Percentiles rank a stretch among this genome's conserved stretches.
These are phyloP conservation scores for Ceratocystis albifundus DNA, from an alignment of 2,329 filamentous ascomycete species.

Conservation along the genomic window DNA sequence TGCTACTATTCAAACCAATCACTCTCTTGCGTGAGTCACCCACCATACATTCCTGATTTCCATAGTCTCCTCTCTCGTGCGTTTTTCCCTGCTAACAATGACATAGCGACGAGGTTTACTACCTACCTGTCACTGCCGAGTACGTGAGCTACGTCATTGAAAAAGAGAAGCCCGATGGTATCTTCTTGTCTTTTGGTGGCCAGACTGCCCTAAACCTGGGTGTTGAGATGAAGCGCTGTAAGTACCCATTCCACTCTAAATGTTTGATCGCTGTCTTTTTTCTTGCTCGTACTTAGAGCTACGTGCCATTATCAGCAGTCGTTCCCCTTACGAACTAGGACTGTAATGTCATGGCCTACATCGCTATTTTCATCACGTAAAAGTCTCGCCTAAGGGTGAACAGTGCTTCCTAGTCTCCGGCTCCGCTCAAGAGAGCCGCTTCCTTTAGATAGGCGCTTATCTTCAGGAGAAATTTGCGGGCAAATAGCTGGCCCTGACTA, in stretches of 20 bases:
- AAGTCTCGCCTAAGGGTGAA: background rate
- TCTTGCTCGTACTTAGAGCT: conserved; percentile 17
- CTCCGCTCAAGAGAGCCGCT: conserved; percentile 9
- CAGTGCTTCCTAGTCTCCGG: conserved; percentile 19
- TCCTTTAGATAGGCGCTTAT: background rate
- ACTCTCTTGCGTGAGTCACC: conserved; percentile 56
- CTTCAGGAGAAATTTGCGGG: background rate
- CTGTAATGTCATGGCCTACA: conserved; percentile 13
- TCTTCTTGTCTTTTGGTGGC: conserved; percentile 93
- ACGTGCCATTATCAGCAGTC: conserved; percentile 7
- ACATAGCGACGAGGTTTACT: conserved; percentile 75
- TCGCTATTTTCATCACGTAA: conserved; percentile 19
- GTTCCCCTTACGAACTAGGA: background rate
- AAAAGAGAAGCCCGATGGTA: conserved; percentile 87
- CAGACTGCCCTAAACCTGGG: conserved; percentile 95
- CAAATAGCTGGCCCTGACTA: background rate
- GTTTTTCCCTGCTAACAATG: background rate
- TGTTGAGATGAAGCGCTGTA: conserved; percentile 82
- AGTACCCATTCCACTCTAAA: conserved; percentile 10
- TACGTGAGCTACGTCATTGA: conserved; percentile 98
- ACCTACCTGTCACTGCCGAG: conserved; percentile 92
- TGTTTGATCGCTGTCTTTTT: background rate
- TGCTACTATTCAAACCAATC: conserved; percentile 94
- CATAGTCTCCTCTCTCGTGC: background rate
- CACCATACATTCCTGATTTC: conserved; percentile 4